Base-by-base conservation (phyloP, 1,139 yeast genomes). In the Debaryomyces nepalensis region DNA sequence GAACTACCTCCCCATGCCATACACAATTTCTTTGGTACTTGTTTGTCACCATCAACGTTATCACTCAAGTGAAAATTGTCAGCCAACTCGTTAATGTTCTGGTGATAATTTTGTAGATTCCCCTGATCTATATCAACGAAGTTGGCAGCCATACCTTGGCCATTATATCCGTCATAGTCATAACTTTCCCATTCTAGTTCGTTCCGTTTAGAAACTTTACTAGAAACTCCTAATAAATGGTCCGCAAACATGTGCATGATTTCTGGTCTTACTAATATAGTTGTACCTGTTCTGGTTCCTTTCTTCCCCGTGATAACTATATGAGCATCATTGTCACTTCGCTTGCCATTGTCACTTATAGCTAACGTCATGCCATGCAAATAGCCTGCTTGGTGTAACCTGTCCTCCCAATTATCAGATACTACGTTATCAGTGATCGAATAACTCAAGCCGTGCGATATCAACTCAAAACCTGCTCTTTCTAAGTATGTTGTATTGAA, bases 1-100 rank as follows among this genome's bases (percentile, higher is more conserved):
- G 26, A 23, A 23, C 26, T 23, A 23, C 26, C 26, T 23, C 26
- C 26, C 26, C 26, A 23, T 23, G 26, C 26, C 26, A 23, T 23
- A 23, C 26, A 23, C 26, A 23, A 23, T 23, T 23, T 23, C 26
- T 23, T 23, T 2, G 26, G 26, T 23, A 23, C 26, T 23, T 23
- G 26, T 23, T 23, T 23, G 11, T 23, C 26, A 23, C 26, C 26
- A 23, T 23, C 26, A 23, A 23, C 9, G 26, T 23, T 23, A 23
- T 23, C 11, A 23, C 26, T 23, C 26, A 23, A 23, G 26, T 23
- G 26, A 5, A 23, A 23, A 23, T 23, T 23, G 26, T 23, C 26
- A 23, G 26, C 26, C 26, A 23, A 23, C 26, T 23, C 26, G 26
- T 23, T 23, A 23, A 23, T 23, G 11, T 23, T 23, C 11, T 23